Conservation (phyloP, 768 basidiomycete species). For the Leucogyrophana mollusca region DNA sequence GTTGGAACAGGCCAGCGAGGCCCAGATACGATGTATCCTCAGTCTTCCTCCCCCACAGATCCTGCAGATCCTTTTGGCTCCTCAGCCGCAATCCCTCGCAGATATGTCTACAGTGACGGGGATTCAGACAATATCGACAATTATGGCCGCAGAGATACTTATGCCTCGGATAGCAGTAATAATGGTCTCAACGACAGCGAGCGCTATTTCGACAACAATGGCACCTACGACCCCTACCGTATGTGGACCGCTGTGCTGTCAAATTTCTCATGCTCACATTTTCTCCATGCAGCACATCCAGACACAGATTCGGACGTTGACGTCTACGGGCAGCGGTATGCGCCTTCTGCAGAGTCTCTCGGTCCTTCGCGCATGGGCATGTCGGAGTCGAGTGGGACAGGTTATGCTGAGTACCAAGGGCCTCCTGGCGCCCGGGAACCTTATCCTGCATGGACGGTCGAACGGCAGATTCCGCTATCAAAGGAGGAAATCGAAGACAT, state of each 20-base stretch:
- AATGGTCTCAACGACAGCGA: conserved; percentile 42
- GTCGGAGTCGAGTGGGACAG: conserved; percentile 73
- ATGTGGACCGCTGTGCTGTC: conserved; percentile 14
- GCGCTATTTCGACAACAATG: conserved; percentile 63
- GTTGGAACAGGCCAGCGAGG: conserved; percentile 11
- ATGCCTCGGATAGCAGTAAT: conserved; percentile 69
- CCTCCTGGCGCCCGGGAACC: conserved; percentile 67
- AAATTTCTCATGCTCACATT: conserved; percentile 2
- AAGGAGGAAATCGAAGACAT: conserved; percentile 99
- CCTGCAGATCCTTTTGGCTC: conserved; percentile 65
- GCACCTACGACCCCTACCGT: conserved; percentile 67
- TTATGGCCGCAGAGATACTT: conserved; percentile 65
- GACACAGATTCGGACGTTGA: conserved; percentile 86
- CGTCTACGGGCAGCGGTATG: conserved; percentile 66
- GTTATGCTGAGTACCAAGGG: conserved; percentile 62
- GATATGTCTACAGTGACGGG: conserved; percentile 67
- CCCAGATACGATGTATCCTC: conserved; percentile 42
- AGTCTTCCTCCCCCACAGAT: conserved; percentile 58
- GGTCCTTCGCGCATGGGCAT: conserved; percentile 58
- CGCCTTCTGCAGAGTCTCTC: conserved; percentile 76
- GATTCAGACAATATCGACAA: conserved; percentile 69
- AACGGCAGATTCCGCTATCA: conserved; percentile 92
- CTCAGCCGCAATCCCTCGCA: conserved; percentile 34
- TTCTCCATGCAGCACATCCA: conserved; percentile 52
- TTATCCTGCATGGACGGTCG: conserved; percentile 92